Evolutionary conservation across 2,329 filamentous ascomycete species (phyloP), one percentile per base, ranked within the genome.

Genomic region (Alternaria tenuissima): DNA sequence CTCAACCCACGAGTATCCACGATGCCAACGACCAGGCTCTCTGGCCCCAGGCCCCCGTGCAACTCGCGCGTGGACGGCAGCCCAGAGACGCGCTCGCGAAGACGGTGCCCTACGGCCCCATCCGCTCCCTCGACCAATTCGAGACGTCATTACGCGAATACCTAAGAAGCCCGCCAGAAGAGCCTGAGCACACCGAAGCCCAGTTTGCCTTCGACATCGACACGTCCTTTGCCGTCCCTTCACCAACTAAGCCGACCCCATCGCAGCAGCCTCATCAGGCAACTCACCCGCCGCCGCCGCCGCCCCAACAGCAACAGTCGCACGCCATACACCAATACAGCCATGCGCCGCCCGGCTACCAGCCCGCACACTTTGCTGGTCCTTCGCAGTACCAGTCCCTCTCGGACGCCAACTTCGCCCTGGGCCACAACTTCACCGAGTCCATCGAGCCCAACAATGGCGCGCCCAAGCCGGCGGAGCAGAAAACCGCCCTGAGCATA

Each of bases 151-250:
- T 80, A 60, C 72, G 71, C 58, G 68, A 72, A 12, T 79, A 79
- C 59, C 70, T 80, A 20, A 56, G 63, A 41, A 65, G 67, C 55
- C 76, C 75, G 48, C 71, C 71, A 34, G 73, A 76, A 7, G 52
- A 74, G 46, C 76, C 77, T 28, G 77, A 79, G 57, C 77, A 79
- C 63, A 75, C 76, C 49, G 74, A 78, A 48, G 77, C 76, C 56
- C 76, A 78, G 65, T 64, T 80, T 20, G 74, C 71, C 57, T 76
- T 80, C 55, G 79, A 76, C 76, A 75, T 73, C 24, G 75, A 74
- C 57, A 70, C 77, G 24, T 70, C 61, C 59, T 79, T 80, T 62
- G 57, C 73, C 46, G 77, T 79, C 42, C 59, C 63, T 43, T 56
- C 62, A 8, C 57, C 65, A 5, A 32, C 22, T 20, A 52, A 18